Base-by-base conservation (phyloP, 176 grass and related monocot species). In the Oryza punctata region DNA sequence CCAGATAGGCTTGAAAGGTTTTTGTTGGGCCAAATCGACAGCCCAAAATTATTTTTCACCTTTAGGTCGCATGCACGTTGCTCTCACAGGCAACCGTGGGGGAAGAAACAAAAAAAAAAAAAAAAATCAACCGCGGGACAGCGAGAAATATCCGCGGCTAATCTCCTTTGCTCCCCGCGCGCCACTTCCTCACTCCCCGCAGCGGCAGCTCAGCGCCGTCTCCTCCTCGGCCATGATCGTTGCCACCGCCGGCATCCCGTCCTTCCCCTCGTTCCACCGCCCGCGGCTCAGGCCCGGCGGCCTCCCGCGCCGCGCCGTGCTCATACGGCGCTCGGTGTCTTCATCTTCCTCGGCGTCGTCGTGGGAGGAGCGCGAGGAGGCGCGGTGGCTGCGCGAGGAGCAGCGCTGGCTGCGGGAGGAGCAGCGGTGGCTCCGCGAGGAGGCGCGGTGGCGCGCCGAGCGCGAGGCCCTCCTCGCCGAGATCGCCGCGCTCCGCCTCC, bases 331-430 rank as follows among this genome's bases (percentile, higher is more conserved):
- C 12, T 73, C 83, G 32, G 54, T 81, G 12, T 2, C 77, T 0
- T 38, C 61, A 12, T 33, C 85, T 0, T 69, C 87, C 57, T 75
- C 88, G 13, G 89, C 85, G 0, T 40, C 83, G 14, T 73, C 87
- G 15, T 88, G 75, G 49, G 90, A 88, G 87, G 91, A 95, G 87
- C 88, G 91, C 59, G 91, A 98, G 80, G 96, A 98, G 73, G 72
- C 78, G 10, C 83, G 87, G 69, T 98, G 93, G 91, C 81, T 93
- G 25, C 90, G 95, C 63, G 95, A 97, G 85, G 95, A 97, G 81
- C 92, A 91, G 74, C 77, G 95, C 0, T 98, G 96, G 96, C 72
- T 87, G 14, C 74, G 91, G 12, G 95, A 97, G 70, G 95, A 98
- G 82, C 87, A 90, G 79, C 79, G 95, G 0, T 98, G 95, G 95